Evolutionary conservation across 2,329 filamentous ascomycete genomes (phyloP).

Genomic region (Cordyceps pruinosa): DNA sequence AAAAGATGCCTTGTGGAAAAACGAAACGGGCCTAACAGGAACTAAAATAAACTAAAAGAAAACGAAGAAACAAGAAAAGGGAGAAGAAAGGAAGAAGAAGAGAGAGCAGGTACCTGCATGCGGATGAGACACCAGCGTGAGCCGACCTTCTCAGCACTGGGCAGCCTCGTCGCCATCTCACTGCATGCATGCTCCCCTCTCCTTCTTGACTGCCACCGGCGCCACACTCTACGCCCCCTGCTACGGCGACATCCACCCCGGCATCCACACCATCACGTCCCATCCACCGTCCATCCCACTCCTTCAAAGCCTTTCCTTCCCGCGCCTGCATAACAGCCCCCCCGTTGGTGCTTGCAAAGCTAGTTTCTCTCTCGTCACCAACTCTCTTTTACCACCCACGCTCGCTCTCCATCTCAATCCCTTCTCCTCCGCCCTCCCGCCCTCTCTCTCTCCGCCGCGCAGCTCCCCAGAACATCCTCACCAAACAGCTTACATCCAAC

Average conservation of each 20-base stretch:
- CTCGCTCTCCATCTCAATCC: not conserved
- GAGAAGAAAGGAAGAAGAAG: not conserved
- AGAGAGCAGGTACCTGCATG: not conserved
- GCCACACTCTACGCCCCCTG: slow-evolving; percentile 2
- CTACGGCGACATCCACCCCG: not conserved
- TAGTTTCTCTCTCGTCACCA: not conserved
- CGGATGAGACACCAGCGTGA: not conserved
- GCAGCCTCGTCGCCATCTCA: not conserved
- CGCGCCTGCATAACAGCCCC: too few species aligned
- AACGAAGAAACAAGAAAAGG: not conserved
- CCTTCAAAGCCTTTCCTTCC: too few species aligned
- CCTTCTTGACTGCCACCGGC: not conserved
- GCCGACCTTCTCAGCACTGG: too few species aligned
- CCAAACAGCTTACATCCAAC: not conserved
- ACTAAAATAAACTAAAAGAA: too few species aligned
- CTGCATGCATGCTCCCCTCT: not conserved
- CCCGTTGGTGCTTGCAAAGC: not conserved
- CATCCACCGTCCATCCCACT: not conserved
- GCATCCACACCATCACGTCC: not conserved
- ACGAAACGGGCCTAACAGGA: too few species aligned
- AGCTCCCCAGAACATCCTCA: not conserved
- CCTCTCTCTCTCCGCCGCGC: not conserved
- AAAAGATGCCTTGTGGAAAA: too few species aligned
- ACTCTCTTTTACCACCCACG: not conserved
- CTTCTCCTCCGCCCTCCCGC: not conserved